Evolutionary conservation across 2,329 filamentous ascomycete species (phyloP).

Genomic region (Diaporthe australafricana): DNA sequence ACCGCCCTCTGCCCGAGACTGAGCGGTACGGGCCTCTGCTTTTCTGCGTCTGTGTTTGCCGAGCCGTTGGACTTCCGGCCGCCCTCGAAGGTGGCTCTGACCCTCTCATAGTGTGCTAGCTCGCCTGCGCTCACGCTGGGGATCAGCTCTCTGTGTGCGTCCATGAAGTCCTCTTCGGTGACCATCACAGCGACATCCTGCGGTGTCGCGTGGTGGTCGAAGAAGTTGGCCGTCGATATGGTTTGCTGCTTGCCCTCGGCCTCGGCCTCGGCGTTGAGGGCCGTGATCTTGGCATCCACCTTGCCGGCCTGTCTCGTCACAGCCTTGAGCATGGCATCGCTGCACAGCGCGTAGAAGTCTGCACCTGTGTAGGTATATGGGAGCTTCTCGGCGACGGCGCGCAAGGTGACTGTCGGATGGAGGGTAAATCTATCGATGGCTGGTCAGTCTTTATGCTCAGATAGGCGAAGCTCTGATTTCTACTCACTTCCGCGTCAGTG

Average conservation of each 20-base stretch:
- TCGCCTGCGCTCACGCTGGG: constrained; percentile 94
- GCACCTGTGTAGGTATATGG: constrained; percentile 98
- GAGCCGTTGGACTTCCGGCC: constrained; percentile 55
- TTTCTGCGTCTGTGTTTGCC: constrained; percentile 43
- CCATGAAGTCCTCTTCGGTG: constrained; percentile 86
- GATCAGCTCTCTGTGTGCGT: constrained; percentile 86
- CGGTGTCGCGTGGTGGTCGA: constrained; percentile 87
- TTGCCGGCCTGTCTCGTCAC: constrained; percentile 88
- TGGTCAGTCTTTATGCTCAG: constrained; percentile 11
- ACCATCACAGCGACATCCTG: constrained; percentile 91
- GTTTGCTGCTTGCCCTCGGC: constrained; percentile 51
- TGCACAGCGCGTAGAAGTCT: constrained; percentile 96
- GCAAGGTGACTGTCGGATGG: constrained; percentile 80
- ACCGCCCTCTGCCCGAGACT: constrained; percentile 43
- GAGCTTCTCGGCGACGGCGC: constrained; percentile 78
- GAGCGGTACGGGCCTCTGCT: constrained; percentile 40
- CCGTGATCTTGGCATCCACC: constrained; percentile 85
- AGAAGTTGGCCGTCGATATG: constrained; percentile 92
- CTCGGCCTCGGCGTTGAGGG: constrained; percentile 64
- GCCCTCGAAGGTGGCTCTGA: constrained; percentile 86
- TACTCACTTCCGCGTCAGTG: constrained; percentile 89
- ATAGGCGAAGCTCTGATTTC: background rate
- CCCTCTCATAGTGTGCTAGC: constrained; percentile 88
- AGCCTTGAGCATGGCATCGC: constrained; percentile 98
- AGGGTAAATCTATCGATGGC: constrained; percentile 77